Conservation (phyloP, 148 eudicot genomes). For the Rhododendron vialii region DNA sequence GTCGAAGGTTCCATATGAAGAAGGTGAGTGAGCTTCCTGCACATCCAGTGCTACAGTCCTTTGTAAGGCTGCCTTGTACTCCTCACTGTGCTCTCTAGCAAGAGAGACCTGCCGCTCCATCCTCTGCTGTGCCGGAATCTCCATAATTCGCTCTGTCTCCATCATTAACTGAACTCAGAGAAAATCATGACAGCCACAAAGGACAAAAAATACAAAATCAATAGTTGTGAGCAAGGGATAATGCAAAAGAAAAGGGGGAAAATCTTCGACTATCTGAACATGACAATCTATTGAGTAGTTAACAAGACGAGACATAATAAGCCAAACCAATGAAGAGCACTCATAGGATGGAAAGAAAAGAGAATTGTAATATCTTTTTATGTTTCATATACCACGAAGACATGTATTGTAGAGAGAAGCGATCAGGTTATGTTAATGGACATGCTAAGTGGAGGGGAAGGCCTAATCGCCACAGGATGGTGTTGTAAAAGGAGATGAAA, state of each 20-base stretch:
- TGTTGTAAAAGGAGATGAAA: background rate
- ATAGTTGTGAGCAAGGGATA: background rate
- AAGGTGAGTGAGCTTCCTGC: constrained; percentile 57
- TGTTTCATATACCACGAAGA: background rate
- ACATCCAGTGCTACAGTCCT: constrained; percentile 64
- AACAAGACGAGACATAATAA: background rate
- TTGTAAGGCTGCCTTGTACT: constrained; percentile 62
- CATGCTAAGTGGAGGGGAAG: background rate
- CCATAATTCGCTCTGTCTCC: constrained; percentile 64
- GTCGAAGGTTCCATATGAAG: constrained; percentile 75
- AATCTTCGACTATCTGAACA: background rate
- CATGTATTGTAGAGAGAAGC: background rate
- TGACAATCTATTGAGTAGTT: background rate
- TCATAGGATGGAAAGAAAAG: background rate
- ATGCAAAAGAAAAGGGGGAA: background rate
- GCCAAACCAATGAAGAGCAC: background rate
- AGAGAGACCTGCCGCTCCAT: constrained; percentile 76
- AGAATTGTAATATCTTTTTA: background rate
- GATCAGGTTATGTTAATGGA: background rate
- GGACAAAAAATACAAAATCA: background rate
- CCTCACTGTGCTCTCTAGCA: constrained; percentile 67
- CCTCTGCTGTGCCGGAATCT: constrained; percentile 60
- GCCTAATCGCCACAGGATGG: background rate
- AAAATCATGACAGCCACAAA: background rate
- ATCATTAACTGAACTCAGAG: constrained; percentile 46